Percentiles rank a stretch among this genome's conserved stretches.
These are phyloP conservation scores for Funneliformis geosporum DNA, from an alignment of 192 early-diverging fungal species.

Conservation along the genomic window DNA sequence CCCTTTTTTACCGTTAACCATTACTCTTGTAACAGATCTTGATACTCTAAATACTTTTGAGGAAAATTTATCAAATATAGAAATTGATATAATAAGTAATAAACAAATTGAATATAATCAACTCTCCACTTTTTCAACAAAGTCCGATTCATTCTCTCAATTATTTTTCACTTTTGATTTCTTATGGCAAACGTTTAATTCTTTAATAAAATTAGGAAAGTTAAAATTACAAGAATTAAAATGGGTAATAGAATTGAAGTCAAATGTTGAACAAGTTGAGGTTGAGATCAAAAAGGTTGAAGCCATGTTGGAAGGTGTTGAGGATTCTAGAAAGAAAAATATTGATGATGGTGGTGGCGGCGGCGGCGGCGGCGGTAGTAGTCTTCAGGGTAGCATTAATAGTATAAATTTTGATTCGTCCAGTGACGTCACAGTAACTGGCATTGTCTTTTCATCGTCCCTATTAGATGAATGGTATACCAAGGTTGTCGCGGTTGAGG, in stretches of 20 bases:
- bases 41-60: constrained; percentile 11
- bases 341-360: constrained; percentile 16
- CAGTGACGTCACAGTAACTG: constrained; percentile 29
- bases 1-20: not conserved
- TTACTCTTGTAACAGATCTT: not conserved
- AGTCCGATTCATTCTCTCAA: not conserved
- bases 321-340: constrained; percentile 18
- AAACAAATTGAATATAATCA: constrained; percentile 15
- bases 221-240: constrained; percentile 28
- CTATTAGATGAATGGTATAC: constrained; percentile 34
- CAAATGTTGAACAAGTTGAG: constrained; percentile 18
- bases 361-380: not conserved
- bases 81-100: constrained; percentile 24
- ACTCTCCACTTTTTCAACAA: not conserved
- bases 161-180: constrained; percentile 5
- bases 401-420: not conserved
- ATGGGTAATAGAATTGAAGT: constrained; percentile 14
- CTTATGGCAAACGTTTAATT: constrained; percentile 10
- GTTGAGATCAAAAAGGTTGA: constrained; percentile 31
- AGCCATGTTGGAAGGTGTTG: constrained; percentile 31
- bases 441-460: constrained; percentile 28
- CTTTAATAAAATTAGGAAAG: constrained; percentile 17
- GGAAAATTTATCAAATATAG: not conserved
- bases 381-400: not conserved
- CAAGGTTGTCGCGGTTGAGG: constrained; percentile 23